Evolutionary conservation across 331 rosid species (phyloP).

Genomic region (Quercus lobata): DNA sequence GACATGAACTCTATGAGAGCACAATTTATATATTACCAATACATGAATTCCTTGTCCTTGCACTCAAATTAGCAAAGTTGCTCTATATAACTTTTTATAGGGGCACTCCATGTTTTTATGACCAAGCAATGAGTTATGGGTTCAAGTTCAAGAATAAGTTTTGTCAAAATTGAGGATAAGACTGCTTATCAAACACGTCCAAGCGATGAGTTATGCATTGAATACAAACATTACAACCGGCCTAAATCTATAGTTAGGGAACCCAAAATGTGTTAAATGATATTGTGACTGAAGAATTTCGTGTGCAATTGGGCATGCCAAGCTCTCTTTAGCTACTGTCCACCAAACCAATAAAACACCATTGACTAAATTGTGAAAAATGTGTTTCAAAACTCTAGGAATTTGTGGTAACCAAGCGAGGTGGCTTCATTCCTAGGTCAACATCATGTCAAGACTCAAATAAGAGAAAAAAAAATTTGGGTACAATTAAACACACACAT

Average conservation of each 20-base stretch:
- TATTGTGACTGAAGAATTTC: not conserved
- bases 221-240: no score
- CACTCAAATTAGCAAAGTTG: constrained; percentile 1
- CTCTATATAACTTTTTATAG: no score
- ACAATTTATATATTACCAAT: constrained; percentile 31
- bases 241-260: constrained; percentile 4
- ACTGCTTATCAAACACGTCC: no score
- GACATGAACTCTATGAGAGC: constrained; percentile 18
- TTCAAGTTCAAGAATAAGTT: no score
- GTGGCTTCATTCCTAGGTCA: not conserved
- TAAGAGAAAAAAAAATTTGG: no score
- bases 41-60: constrained; percentile 40
- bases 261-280: constrained; percentile 46
- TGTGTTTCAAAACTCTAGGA: not conserved
- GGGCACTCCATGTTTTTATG: no score
- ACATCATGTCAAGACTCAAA: not conserved
- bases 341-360: not conserved
- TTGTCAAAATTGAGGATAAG: no score
- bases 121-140: no score
- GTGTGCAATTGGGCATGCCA: no score
- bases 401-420: not conserved
- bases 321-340: not conserved
- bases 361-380: not conserved
- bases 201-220: no score
- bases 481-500: not conserved